Conservation (phyloP, 768 basidiomycete species). For the Pulveroboletus sp. region DNA sequence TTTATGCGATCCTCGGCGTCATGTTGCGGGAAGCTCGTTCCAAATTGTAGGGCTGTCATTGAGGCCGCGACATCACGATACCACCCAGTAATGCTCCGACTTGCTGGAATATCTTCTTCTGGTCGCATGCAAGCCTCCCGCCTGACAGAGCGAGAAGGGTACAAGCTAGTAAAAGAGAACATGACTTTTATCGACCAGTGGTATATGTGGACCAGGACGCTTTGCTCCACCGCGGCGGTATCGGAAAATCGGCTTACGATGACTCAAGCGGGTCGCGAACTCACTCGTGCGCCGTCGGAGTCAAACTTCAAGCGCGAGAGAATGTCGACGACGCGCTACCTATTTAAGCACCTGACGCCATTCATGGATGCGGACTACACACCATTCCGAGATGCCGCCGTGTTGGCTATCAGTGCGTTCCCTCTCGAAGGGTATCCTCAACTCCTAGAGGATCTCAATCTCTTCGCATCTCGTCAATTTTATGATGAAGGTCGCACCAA, state of each 20-base stretch:
- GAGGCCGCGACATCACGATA: constrained; percentile 66
- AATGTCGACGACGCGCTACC: constrained; percentile 71
- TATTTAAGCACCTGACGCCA: constrained; percentile 82
- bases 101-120: constrained; percentile 66
- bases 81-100: constrained; percentile 64
- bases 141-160: constrained; percentile 46
- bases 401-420: constrained; percentile 85
- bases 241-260: constrained; percentile 57
- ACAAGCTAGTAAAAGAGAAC: constrained; percentile 52
- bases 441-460: constrained; percentile 77
- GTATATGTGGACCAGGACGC: constrained; percentile 76
- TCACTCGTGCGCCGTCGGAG: constrained; percentile 66
- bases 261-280: constrained; percentile 55
- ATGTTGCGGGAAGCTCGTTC: constrained; percentile 40
- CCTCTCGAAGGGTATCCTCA: constrained; percentile 72
- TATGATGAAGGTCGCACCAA: constrained; percentile 64
- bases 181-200: constrained; percentile 66
- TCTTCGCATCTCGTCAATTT: constrained; percentile 75
- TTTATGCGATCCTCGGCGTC: constrained; percentile 58
- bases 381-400: constrained; percentile 79
- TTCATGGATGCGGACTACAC: constrained; percentile 85
- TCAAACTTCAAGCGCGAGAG: constrained; percentile 76
- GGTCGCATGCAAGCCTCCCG: constrained; percentile 39
- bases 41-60: constrained; percentile 56
- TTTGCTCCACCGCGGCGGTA: constrained; percentile 76